Evolutionary conservation across 176 grass and related monocot genomes (phyloP).

Genomic region (Typha latifolia): DNA sequence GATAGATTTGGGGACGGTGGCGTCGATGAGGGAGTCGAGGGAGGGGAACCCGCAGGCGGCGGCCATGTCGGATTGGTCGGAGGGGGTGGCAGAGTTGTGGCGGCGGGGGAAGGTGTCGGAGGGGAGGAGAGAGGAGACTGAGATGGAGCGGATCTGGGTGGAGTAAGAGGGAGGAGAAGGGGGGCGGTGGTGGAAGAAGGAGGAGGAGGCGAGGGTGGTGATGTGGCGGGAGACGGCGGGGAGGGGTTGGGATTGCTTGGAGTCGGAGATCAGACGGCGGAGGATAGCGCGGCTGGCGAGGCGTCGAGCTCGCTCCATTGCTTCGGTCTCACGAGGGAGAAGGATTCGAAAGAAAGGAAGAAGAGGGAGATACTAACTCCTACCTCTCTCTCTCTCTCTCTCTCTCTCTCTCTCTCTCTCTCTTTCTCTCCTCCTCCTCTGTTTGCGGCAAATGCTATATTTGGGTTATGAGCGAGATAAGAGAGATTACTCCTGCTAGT

Average conservation of each 20-base stretch:
- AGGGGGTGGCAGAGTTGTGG: slow-evolving; percentile 82
- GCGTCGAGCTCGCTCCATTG: slow-evolving; percentile 81
- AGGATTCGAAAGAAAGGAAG: background rate
- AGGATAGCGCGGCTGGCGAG: slow-evolving; percentile 60
- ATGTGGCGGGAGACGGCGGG: slow-evolving; percentile 14
- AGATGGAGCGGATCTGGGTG: slow-evolving; percentile 1
- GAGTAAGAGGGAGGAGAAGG: background rate
- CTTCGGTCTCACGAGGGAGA: background rate
- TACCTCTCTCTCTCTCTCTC: too few species aligned
- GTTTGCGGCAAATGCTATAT: too few species aligned
- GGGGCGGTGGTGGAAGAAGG: background rate
- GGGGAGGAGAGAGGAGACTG: slow-evolving; percentile 53
- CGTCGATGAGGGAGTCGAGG: slow-evolving; percentile 71
- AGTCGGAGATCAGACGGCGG: slow-evolving; percentile 56
- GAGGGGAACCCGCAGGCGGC: slow-evolving; percentile 48
- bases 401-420: too few species aligned
- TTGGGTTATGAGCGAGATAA: too few species aligned
- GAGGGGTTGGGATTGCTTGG: slow-evolving; percentile 15
- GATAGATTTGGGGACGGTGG: slow-evolving; percentile 41
- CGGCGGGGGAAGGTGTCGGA: slow-evolving; percentile 90
- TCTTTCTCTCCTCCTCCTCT: too few species aligned
- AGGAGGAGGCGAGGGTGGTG: slow-evolving; percentile 18
- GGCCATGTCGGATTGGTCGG: slow-evolving; percentile 62
- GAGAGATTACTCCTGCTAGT: too few species aligned
- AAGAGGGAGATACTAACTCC: too few species aligned